Evolutionary conservation across 768 basidiomycete species (phyloP), one percentile per base, ranked within the genome.

Genomic region (Lactarius quietus): DNA sequence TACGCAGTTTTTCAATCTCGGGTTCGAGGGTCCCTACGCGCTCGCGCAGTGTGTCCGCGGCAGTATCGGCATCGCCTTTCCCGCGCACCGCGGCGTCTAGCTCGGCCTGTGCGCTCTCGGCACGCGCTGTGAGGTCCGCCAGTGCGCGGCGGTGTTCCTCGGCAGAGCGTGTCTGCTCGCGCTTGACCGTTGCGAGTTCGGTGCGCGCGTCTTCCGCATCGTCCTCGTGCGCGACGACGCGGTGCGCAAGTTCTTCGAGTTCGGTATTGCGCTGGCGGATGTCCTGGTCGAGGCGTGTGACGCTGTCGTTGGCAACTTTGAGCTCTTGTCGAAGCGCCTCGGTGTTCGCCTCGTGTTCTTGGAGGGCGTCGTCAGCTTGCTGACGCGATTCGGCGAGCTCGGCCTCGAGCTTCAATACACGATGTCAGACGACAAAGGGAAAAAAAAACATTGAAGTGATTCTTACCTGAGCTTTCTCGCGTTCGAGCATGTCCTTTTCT

Each of bases 1-100:
- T 74, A 59, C 85, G 79, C 53, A 90, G 74, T 17, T 80, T 77
- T 63, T 87, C 85, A 9, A 86, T 75, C 69, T 92, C 90, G 23
- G 81, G 81, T 62, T 82, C 79, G 66, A 88, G 75, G 6, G 77
- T 76, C 18, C 68, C 72, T 15, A 85, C 76, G 15, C 84, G 79
- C 55, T 87, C 85, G 63, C 80, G 78, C 57, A 81, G 76, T 17
- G 79, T 76, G 51, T 75, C 78, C 43, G 82, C 72, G 68, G 83
- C 81, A 9, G 84, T 76, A 20, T 89, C 85, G 7, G 77, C 75
- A 62, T 87, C 83, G 0, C 84, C 84, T 72, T 83, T 85, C 67
- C 83, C 79, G 45, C 78, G 76, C 23, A 86, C 75, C 23, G 83
- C 72, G 7, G 78, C 76, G 63, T 86, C 85, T 68, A 86, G 73